Percentiles rank a stretch among this genome's conserved stretches.
These are phyloP conservation scores for Aspergillus campestris DNA, from an alignment of 495 filamentous ascomycete species.

Conservation along the genomic window DNA sequence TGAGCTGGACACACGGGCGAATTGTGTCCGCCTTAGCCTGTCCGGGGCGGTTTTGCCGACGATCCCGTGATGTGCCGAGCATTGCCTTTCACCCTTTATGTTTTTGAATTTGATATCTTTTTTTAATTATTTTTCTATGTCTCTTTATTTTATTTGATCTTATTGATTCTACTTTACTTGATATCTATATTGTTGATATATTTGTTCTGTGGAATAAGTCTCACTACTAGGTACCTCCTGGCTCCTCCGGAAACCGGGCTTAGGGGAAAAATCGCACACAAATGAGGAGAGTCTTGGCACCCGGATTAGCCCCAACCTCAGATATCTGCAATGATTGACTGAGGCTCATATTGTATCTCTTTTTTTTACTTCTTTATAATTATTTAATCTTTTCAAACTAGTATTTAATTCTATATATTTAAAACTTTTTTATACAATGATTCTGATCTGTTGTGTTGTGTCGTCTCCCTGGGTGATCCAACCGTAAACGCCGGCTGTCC, in stretches of 20 bases:
- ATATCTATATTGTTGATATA: too few relatives aligned
- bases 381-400: too few relatives aligned
- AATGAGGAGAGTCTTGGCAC: constrained; percentile 32
- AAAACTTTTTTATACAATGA: too few relatives aligned
- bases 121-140: neutral
- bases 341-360: too few relatives aligned
- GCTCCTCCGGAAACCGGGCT: too few relatives aligned
- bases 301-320: constrained; percentile 26
- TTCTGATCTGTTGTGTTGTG: too few relatives aligned
- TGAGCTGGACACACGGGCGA: constrained; percentile 30
- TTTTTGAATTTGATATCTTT: neutral
- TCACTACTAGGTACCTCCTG: too few relatives aligned
- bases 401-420: too few relatives aligned
- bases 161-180: neutral
- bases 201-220: too few relatives aligned
- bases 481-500: neutral
- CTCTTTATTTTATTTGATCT: neutral
- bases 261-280: constrained; percentile 24
- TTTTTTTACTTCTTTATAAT: too few relatives aligned
- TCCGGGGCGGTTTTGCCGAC: constrained; percentile 45
- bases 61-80: constrained; percentile 44
- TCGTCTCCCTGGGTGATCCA: too few relatives aligned
- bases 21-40: constrained; percentile 33
- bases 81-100: neutral
- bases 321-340: neutral